Evolutionary conservation across 495 filamentous ascomycete genomes (phyloP), one percentile per base, ranked within the genome.

Genomic region (Aspergillus sparsus): DNA sequence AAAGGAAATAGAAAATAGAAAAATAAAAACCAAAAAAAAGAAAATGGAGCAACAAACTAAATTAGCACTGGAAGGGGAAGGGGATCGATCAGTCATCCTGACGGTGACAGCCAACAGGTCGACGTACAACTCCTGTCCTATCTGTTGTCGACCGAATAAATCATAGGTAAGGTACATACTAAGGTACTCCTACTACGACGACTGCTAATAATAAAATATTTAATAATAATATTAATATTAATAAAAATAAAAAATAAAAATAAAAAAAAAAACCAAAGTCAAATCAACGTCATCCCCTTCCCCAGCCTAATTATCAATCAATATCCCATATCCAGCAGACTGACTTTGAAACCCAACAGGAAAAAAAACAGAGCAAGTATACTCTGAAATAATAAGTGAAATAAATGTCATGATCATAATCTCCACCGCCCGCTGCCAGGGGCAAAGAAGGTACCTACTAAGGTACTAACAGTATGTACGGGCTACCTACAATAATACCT

Each of bases 391-490:
- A 42, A 7, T 27, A 54, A 37, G 9, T 12, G 3, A 27, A 27
- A 27, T 27, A 27, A 27, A 27, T 27, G 21, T 27, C 21, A 27
- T 27, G 21, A 27, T 3, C 21, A 27, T 49, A 45, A 42, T 34
- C 27, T 57, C 62, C 59, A 62, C 63, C 52, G 52, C 47, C 21
- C 57, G 15, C 62, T 61, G 62, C 54, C 63, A 62, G 59, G 63
- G 63, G 63, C 59, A 59, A 44, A 32, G 50, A 35, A 36, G 12
- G 35, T 42, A 42, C 21, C 21, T 51, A 27, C 21, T 27, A 27
- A 27, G 21, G 21, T 27, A 27, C 21, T 27, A n/a, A n/a, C n/a
- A n/a, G n/a, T n/a, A 27, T 27, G 21, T 27, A 27, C 21, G 21
- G 21, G 21, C 21, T 1, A 27, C 21, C 21, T 27, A 27, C 21